Base-by-base conservation (phyloP, 768 basidiomycete genomes). In the Naganishia vaughanmartiniae region DNA sequence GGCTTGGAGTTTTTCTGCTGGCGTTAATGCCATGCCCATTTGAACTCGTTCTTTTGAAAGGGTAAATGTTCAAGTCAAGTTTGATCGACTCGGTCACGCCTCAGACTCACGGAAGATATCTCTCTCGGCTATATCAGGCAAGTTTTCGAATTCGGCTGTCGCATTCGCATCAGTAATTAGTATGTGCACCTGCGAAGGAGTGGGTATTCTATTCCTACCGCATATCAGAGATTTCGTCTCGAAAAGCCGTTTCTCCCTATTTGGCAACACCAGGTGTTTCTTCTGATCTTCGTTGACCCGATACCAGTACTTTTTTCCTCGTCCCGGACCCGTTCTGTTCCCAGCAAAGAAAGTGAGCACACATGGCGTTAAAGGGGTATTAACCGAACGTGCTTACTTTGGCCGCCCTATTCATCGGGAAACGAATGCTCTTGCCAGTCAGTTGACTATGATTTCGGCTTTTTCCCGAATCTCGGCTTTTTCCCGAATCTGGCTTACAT, bases 81-180 rank as follows among this genome's bases (percentile, higher is more conserved):
- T n/a, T 21, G 24, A 26, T 51, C 21, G 17, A 46, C 7, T 15
- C 46, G 17, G 17, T 4, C 21, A 51, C 48, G 7, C n/a, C 48
- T 15, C 48, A n/a, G 24, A 65, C 66, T 46, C 48, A 71, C 70
- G 70, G 67, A 72, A 72, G 54, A 72, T 72, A n/a, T 72, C 71
- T 45, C 71, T 24, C 33, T 72, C 71, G 4, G 56, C 48, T 14
- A 54, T 51, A 57, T 72, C 71, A 12, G 66, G 67, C 39, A 72
- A 26, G 34, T 55, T 51, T 11, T 65, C 45, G 24, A 72, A 72
- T 31, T 72, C 71, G n/a, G 57, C 71, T 72, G 34, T 9, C 12
- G 51, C 0, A 36, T 12, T 2, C 33, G 53, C 2, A 0, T 65
- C 58, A 54, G 34, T 36, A 6, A 9, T 12, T n/a, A 21, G 3